Conservation (phyloP, 2,329 filamentous ascomycete species). For the Nemania abortiva region DNA sequence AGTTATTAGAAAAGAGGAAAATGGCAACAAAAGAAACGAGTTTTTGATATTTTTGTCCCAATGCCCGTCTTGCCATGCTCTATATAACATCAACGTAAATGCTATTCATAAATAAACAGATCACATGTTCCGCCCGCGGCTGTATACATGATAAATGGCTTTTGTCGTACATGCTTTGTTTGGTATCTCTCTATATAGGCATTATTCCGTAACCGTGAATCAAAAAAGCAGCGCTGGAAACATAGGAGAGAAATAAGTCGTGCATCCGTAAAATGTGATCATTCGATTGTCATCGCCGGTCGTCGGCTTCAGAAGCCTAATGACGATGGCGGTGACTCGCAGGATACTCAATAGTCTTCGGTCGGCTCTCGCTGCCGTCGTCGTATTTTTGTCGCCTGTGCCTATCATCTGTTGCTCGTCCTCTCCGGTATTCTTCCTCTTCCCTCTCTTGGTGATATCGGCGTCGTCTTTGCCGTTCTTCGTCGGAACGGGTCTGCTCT, state of each 20-base stretch:
- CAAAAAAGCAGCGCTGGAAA: slow-evolving; percentile 14
- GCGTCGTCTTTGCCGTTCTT: slow-evolving; percentile 48
- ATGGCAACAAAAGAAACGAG: slow-evolving; percentile 9
- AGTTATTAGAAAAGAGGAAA: neutral
- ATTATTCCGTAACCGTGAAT: slow-evolving; percentile 5
- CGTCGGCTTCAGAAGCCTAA: slow-evolving; percentile 41
- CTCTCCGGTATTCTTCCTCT: slow-evolving; percentile 49
- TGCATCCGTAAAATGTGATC: slow-evolving; percentile 24
- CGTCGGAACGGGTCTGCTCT: slow-evolving; percentile 50
- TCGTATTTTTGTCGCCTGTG: slow-evolving; percentile 46
- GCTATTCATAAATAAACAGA: slow-evolving; percentile 7
- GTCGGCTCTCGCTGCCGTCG: slow-evolving; percentile 44
- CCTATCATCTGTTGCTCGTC: slow-evolving; percentile 44
- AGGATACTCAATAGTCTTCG: slow-evolving; percentile 48
- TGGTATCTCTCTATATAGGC: slow-evolving; percentile 43
- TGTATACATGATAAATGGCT: slow-evolving; percentile 35
- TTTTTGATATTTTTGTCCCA: slow-evolving; percentile 18
- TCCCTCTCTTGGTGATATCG: slow-evolving; percentile 49
- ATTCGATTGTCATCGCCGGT: slow-evolving; percentile 26
- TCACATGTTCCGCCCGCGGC: slow-evolving; percentile 18
- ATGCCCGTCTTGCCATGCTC: slow-evolving; percentile 12
- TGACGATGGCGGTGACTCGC: slow-evolving; percentile 40
- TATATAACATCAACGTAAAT: slow-evolving; percentile 32
- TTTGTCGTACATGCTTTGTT: slow-evolving; percentile 40
- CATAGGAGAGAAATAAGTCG: slow-evolving; percentile 22